Base-by-base conservation (phyloP, 768 basidiomycete genomes). In the Termitomyces sp. region DNA sequence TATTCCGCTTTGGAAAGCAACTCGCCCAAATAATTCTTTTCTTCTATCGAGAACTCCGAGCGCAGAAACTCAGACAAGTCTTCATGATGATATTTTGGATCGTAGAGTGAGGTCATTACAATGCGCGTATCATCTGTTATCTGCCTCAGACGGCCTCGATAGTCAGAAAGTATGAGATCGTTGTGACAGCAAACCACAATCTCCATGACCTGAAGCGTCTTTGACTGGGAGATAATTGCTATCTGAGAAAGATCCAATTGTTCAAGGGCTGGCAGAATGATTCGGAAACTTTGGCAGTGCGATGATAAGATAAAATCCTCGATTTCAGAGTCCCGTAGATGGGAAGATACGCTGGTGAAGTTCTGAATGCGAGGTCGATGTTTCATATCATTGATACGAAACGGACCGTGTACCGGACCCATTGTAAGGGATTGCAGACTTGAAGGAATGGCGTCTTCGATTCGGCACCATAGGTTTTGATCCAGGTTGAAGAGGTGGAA, bases 301-400 rank as follows among this genome's bases (percentile, higher is more conserved):
- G 72, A 66, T 23, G 66, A 68, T 16, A 61, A 56, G 30, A 73
- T 64, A 30, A 70, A 56, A 37, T 71, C 67, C 34, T 59, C 60
- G 16, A 75, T 61, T 59, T 74, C 75, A 39, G 66, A 68, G 50
- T 73, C 72, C 6, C 69, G 63, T 68, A 75, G 69, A 61, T 64
- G 70, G 17, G 70, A 70, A 14, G 66, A 61, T 9, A 59, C 59
- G 54, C 71, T 74, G n/a, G 72, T 72, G 57, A 75, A 68, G 40
- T 54, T 52, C 28, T 59, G 59, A 34, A 74, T 54, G 14, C 48
- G 58, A 12, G 67, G 69, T 10, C 45, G 43, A 46, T 66, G 65
- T 10, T 55, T 62, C 21, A 75, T 61, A n/a, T 66, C 53, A 16
- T 68, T 65, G 10, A 67, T 64, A 34, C 52, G 58, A 43, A 73